Evolutionary conservation across 169 alveolate species (phyloP), one percentile per base, ranked within the genome.

Genomic region (Pseudocohnilembus persalinus): DNA sequence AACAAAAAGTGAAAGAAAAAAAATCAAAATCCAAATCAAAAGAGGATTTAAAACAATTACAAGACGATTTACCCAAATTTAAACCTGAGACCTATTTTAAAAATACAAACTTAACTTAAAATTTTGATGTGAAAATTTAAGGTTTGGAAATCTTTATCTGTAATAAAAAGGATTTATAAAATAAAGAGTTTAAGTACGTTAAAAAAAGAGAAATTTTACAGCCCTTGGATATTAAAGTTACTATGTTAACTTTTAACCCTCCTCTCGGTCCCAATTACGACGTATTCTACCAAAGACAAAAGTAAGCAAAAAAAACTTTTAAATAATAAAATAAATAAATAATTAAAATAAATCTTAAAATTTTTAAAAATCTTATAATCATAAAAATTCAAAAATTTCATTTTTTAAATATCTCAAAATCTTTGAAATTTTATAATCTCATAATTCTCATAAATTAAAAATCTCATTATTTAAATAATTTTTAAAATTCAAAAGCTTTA

Each of bases 61-160:
- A n/a, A n/a, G n/a, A n/a, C n/a, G n/a, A n/a, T n/a, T n/a, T 49
- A 20, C 68, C 68, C 4, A 20, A 49, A 49, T 49, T 49, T 49
- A 49, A 49, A 20, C 68, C 68, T 4, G 68, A 49, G 20, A 4
- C 68, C 4, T 20, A 49, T 20, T 11, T 49, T 4, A 49, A 49
- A 49, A 49, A 4, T 4, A 49, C 4, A 20, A 49, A 49, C 20
- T 49, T 49, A 20, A 20, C 20, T 4, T 20, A 49, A 20, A 49
- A 49, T 11, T 49, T 49, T 49, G 68, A 49, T 49, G 76, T 64
- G 20, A 72, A n/a, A 64, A 20, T 79, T 0, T 26, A 35, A 16
- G 84, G 49, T 49, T 72, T 79, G 65, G 84, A 79, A 79, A 63
- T 79, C 0, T 79, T 79, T 72, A 49, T 79, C 24, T 79, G 84